Evolutionary conservation across 306 rosid genomes (phyloP), one percentile per base, ranked within the genome.

Genomic region (Rubus idaeus): DNA sequence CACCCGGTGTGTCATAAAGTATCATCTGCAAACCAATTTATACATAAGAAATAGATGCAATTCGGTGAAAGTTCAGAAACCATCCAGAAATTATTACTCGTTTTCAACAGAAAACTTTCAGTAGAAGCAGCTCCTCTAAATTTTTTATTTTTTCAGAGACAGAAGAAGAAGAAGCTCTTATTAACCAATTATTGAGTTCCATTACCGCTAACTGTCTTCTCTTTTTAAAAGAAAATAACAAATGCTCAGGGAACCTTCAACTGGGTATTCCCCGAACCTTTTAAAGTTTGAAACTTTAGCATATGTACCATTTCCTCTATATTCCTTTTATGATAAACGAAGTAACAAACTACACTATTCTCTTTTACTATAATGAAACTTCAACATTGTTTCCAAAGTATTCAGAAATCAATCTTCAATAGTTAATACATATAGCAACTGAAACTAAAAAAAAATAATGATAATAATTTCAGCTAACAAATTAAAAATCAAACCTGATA

Each of bases 1-100:
- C 94, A 80, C 99, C 99, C 23, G 97, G 97, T 18, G 99, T 95
- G 79, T 95, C 99, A 82, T 90, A 92, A 79, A 95, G 99, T 75
- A 95, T 57, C 93, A 91, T 87, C 97, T 95, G 89, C 81, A 85
- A 76, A 75, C 73, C 75, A 74, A 78, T 41, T 67, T 63, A 57
- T 47, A 62, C 4, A 70, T 90, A 73, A 77, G 50, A 78, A 74
- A 77, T 74, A 73, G 72, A 72, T 37, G 78, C 72, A 72, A 50
- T 3, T 53, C 37, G 57, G 63, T 10, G 56, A 50, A 63, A 79
- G 7, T 4, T 50, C 21, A 39, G 12, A 61, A 68, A 70, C 10
- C 51, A 45, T 55, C 35, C 17, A 4, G 12, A 40, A 16, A 18
- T 57, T 66, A 77, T 16, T 8, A 67, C n/a, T 40, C 4, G 8